A percentile compares a stretch with the other conserved stretches of the same genome.
Evolutionary conservation across 164 flowering plant genomes (phyloP).

Genomic region (Kingdonia uniflora): DNA sequence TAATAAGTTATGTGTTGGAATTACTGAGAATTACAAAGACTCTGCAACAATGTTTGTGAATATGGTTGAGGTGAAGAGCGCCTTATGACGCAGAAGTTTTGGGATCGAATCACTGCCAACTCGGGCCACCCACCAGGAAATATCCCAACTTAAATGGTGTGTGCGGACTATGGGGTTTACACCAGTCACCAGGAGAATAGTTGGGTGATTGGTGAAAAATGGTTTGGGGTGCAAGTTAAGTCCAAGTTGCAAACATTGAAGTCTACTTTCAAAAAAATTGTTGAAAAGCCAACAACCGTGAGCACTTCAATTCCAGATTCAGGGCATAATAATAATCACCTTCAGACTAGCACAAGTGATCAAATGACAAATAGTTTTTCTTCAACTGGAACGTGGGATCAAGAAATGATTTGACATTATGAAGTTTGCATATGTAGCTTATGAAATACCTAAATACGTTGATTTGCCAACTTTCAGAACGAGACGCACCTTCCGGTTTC

Average conservation of each 20-base stretch:
- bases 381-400: conserved; percentile 16
- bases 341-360: conserved; percentile 30
- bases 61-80: no score
- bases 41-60: conserved; percentile 83
- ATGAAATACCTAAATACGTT: conserved; percentile 46
- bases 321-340: conserved; percentile 20
- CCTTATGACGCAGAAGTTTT: no score
- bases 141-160: no score
- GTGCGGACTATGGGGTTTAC: no score
- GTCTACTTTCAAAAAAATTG: conserved; percentile 15
- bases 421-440: conserved; percentile 53
- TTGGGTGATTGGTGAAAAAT: no score
- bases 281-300: conserved; percentile 26
- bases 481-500: conserved; percentile 72
- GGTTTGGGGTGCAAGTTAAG: conserved; percentile 84
- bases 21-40: conserved; percentile 83
- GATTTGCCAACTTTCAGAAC: conserved; percentile 67
- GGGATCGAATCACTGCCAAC: no score
- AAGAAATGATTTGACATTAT: conserved; percentile 46
- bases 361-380: conserved; percentile 11
- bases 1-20: conserved; percentile 86
- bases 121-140: no score
- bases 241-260: conserved; percentile 46
- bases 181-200: no score
- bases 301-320: conserved; percentile 30